Base-by-base conservation (phyloP, 164 flowering plant genomes). In the Tetracentron sinense region DNA sequence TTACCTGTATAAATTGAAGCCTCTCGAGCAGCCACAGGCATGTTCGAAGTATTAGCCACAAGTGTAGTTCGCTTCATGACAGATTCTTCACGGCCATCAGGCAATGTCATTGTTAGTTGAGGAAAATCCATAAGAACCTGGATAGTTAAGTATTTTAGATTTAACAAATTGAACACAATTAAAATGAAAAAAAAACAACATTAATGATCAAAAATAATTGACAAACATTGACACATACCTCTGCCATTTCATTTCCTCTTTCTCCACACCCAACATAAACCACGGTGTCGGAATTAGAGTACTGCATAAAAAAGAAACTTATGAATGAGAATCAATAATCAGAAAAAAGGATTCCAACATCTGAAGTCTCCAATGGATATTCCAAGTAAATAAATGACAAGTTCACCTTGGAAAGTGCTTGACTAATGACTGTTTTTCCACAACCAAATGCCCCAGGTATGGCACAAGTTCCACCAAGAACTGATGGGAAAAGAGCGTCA, bases 11-110 rank as follows among this genome's bases (percentile, higher is more conserved):
- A 95, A 67, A 95, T 95, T 65, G 99, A 95, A 65, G 99, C 99
- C 77, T 95, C 99, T 63, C 99, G 90, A 68, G 99, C 99, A 84
- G 99, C 99, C 85, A 95, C 99, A 61, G 99, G 99, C 99, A 95
- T 95, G 74, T 95, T 95, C 51, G 99, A 95, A 62, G 99, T 95
- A 78, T 95, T 95, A 58, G 99, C 99, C 46, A 95, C 99, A 72
- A 95, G 97, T 52, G 99, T 95, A 21, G 99, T 95, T 27, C 99
- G 97, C 80, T 95, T 95, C 99, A 95, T 95, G 63, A 95, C 99
- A 76, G 99, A 95, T 78, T 95, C 99, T 80, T 95, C 99, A 75
- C 99, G 96, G 46, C 99, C 99, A 84, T 95, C 99, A 79, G 99
- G 99, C 70, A 95, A 75, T 62, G 99, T 95, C 99, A 95, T 95